A percentile compares a stretch with the other conserved stretches of the same genome.
Conservation (phyloP, 331 rosid genomes). For the Rosa hybrid region DNA sequence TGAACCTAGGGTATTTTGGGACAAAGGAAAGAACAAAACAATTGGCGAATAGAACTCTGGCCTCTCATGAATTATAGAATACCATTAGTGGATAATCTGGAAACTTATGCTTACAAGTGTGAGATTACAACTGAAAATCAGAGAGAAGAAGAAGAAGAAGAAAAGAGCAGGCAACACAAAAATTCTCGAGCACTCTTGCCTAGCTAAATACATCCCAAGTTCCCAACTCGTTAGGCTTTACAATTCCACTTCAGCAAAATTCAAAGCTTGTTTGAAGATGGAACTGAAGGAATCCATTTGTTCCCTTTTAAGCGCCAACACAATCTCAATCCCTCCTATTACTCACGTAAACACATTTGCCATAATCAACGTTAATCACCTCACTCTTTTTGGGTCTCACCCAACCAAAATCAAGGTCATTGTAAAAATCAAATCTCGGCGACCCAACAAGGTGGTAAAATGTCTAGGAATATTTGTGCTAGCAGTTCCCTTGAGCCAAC, state of each 20-base stretch:
- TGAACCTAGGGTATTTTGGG: no score
- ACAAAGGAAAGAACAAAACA: no score
- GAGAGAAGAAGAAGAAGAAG: no score
- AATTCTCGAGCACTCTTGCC: background rate
- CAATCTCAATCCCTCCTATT: constrained; percentile 49
- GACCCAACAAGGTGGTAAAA: constrained; percentile 40
- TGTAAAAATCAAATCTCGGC: constrained; percentile 40
- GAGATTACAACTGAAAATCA: no score
- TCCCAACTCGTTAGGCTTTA: background rate
- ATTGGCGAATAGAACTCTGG: no score
- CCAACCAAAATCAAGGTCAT: constrained; percentile 61
- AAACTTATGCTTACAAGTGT: no score
- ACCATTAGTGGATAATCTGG: no score
- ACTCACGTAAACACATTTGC: constrained; percentile 29
- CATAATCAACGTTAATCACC: constrained; percentile 30
- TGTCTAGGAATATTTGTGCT: background rate
- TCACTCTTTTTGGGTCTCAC: constrained; percentile 52
- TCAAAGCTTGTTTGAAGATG: constrained; percentile 20
- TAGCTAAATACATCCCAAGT: background rate
- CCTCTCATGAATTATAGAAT: no score
- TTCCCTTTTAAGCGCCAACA: constrained; percentile 34
- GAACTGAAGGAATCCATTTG: constrained; percentile 32
- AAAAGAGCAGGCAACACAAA: background rate
- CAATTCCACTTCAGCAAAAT: background rate
- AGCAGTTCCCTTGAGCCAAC: background rate